Evolutionary conservation across 129 eudicot genomes (phyloP).

Genomic region (Tanacetum coccineum): DNA sequence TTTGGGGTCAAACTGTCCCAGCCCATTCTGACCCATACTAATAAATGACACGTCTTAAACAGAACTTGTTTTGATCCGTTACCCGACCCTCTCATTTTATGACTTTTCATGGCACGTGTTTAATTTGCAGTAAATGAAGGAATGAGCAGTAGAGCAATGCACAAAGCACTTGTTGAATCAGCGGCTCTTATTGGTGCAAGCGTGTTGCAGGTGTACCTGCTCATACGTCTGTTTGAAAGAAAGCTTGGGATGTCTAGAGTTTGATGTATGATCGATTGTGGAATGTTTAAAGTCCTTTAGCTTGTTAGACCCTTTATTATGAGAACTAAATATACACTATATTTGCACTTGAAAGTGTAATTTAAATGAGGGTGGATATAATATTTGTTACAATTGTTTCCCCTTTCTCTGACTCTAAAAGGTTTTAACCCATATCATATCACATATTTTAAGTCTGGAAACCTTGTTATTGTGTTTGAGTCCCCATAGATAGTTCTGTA

Average conservation of each 20-base stretch:
- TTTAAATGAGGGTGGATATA: background rate
- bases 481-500: no score
- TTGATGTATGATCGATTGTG: slow-evolving; percentile 24
- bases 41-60: background rate
- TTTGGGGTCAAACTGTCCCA: background rate
- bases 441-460: background rate
- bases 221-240: slow-evolving; percentile 66
- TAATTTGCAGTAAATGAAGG: slow-evolving; percentile 71
- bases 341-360: slow-evolving; percentile 20
- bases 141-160: slow-evolving; percentile 76
- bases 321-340: slow-evolving; percentile 15
- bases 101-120: background rate
- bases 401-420: no score
- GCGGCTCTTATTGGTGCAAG: slow-evolving; percentile 63
- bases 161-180: slow-evolving; percentile 79
- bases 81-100: no score
- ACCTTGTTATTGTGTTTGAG: background rate
- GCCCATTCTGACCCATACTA: background rate
- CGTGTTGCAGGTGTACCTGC: slow-evolving; percentile 75
- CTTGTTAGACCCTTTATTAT: slow-evolving; percentile 9
- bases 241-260: slow-evolving; percentile 76
- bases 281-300: slow-evolving; percentile 13
- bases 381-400: background rate
- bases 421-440: no score
- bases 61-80: no score